Conservation (phyloP, 208 protist genomes). For the Leptomonas pyrrhocoris region DNA sequence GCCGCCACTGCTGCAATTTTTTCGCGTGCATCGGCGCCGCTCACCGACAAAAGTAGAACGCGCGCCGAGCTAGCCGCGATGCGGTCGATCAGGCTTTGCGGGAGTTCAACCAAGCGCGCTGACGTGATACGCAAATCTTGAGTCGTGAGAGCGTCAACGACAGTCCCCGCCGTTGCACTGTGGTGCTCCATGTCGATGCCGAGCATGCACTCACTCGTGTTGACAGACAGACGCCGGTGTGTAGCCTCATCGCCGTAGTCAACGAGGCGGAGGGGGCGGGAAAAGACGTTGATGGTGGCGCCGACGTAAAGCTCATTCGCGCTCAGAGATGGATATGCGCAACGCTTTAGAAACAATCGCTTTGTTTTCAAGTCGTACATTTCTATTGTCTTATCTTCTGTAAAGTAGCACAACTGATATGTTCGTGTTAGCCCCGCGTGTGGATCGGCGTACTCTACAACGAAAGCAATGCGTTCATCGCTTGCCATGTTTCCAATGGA, state of each 20-base stretch:
- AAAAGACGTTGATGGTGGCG: constrained; percentile 92
- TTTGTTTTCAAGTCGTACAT: constrained; percentile 95
- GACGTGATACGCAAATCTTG: constrained; percentile 73
- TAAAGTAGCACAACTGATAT: constrained; percentile 93
- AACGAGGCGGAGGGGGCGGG: constrained; percentile 91
- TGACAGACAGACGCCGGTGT: constrained; percentile 54
- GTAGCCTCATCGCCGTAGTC: constrained; percentile 93
- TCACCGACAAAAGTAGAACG: constrained; percentile 55
- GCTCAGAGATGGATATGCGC: constrained; percentile 81
- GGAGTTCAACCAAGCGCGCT: constrained; percentile 72
- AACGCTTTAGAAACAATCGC: constrained; percentile 93
- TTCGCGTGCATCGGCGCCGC: constrained; percentile 66
- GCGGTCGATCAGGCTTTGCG: constrained; percentile 42
- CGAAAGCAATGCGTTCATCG: constrained; percentile 72
- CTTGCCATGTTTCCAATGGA: constrained; percentile 41
- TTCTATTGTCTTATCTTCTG: constrained; percentile 92
- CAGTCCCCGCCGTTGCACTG: constrained; percentile 37
- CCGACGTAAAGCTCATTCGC: constrained; percentile 91
- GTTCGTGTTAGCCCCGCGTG: constrained; percentile 84
- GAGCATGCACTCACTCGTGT: constrained; percentile 69
- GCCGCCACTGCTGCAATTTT: constrained; percentile 39
- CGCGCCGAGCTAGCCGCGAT: constrained; percentile 42
- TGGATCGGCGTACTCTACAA: constrained; percentile 91
- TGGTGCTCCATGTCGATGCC: constrained; percentile 50
- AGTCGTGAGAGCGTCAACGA: constrained; percentile 57